Evolutionary conservation across 768 basidiomycete genomes (phyloP).

Genomic region (Mycena filopes): DNA sequence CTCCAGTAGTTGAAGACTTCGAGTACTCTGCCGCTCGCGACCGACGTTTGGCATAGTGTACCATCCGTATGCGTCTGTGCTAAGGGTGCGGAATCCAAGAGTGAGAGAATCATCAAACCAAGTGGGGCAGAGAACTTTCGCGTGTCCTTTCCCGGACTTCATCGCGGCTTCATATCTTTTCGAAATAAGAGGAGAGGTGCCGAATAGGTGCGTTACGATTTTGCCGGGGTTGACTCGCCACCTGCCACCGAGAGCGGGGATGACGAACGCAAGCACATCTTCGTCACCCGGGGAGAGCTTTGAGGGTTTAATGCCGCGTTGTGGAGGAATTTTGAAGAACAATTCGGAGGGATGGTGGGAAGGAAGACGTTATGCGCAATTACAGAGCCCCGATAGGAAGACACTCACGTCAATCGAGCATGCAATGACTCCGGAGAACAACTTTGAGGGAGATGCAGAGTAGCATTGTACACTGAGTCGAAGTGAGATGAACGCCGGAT

Average conservation of each 20-base stretch:
- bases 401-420: slow-evolving; percentile 71
- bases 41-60: slow-evolving; percentile 67
- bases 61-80: slow-evolving; percentile 73
- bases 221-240: slow-evolving; percentile 79
- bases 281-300: slow-evolving; percentile 55
- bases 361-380: too few species aligned
- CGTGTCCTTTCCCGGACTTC: slow-evolving; percentile 62
- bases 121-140: slow-evolving; percentile 82
- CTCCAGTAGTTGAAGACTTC: slow-evolving; percentile 1
- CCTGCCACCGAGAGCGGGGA: slow-evolving; percentile 84
- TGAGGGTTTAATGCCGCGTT: too few species aligned
- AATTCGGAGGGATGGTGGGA: background rate
- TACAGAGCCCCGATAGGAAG: background rate
- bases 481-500: background rate
- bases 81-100: slow-evolving; percentile 60
- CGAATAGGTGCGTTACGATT: slow-evolving; percentile 90
- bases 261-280: slow-evolving; percentile 78
- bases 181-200: slow-evolving; percentile 57
- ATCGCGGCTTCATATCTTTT: slow-evolving; percentile 63
- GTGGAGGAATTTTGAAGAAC: slow-evolving; percentile 56
- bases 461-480: slow-evolving; percentile 55
- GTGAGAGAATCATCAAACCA: slow-evolving; percentile 89
- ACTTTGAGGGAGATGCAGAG: slow-evolving; percentile 78
- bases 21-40: background rate
- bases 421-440: slow-evolving; percentile 88